Evolutionary conservation across 1,284 basidiomycete genomes (phyloP).

Genomic region (Leccinum fallax): DNA sequence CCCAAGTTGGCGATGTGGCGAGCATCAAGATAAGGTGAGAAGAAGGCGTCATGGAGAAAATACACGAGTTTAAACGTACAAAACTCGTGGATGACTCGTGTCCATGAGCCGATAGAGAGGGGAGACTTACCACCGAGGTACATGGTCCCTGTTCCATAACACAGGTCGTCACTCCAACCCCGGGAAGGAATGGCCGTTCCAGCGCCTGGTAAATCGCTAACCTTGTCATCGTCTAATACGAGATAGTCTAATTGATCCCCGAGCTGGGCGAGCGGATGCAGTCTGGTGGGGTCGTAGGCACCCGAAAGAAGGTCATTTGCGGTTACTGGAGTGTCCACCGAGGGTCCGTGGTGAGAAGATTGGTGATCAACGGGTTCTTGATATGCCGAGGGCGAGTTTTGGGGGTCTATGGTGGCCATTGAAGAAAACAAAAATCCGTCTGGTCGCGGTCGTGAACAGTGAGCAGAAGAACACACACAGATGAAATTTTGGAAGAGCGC

Average conservation of each 20-base stretch:
- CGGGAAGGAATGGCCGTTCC: conserved; percentile 87
- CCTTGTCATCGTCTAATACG: conserved; percentile 91
- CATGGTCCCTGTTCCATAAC: conserved; percentile 99
- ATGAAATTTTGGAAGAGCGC: conserved; percentile 37
- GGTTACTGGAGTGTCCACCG: conserved; percentile 61
- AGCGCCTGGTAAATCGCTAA: conserved; percentile 83
- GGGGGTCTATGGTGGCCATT: conserved; percentile 34
- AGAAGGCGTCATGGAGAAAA: conserved; percentile 38
- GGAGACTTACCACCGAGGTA: conserved; percentile 89
- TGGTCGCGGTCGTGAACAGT: conserved; percentile 21
- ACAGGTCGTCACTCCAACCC: conserved; percentile 99
- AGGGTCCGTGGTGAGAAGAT: conserved; percentile 49
- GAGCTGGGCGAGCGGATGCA: conserved; percentile 89
- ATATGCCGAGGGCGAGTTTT: conserved; percentile 28
- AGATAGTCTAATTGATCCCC: conserved; percentile 92
- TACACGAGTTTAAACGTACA: conserved; percentile 48
- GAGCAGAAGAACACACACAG: conserved; percentile 13
- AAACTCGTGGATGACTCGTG: conserved; percentile 56
- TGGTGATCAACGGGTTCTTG: conserved; percentile 49
- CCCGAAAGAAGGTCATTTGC: conserved; percentile 84
- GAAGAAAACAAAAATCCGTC: conserved; percentile 7
- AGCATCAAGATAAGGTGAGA: conserved; percentile 68
- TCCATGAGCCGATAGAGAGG: conserved; percentile 52
- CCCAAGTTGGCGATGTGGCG: conserved; percentile 52
- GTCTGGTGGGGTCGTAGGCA: conserved; percentile 85